Evolutionary conservation across 2,329 filamentous ascomycete species (phyloP).

Genomic region (Colletotrichum sp.): DNA sequence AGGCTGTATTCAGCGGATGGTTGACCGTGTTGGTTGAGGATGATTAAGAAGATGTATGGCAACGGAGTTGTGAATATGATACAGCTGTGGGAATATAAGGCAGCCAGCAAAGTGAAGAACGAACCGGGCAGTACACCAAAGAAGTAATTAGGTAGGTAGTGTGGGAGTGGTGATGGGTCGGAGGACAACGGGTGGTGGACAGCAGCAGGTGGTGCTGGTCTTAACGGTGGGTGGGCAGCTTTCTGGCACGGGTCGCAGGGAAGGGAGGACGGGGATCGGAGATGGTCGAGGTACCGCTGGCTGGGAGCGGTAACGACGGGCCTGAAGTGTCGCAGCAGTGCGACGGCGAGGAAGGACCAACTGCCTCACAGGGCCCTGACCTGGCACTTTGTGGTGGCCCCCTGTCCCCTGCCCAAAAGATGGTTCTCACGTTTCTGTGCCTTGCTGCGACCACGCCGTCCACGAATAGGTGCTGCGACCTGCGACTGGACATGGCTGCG

Average conservation of each 20-base stretch:
- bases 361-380: not conserved
- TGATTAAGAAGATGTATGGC: not conserved
- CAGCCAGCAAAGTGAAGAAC: not conserved
- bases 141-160: not conserved
- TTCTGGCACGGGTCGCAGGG: not conserved
- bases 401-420: not conserved
- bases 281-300: not conserved
- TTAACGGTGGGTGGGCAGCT: constrained; percentile 19
- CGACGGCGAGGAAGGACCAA: not conserved
- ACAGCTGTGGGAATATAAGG: not conserved
- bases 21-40: not conserved
- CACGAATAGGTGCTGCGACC: not conserved
- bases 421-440: not conserved
- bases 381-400: not conserved
- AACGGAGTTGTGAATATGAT: not conserved
- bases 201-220: constrained; percentile 10
- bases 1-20: not conserved
- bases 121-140: not conserved
- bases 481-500: not conserved
- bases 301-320: not conserved
- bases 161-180: not conserved
- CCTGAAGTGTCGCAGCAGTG: not conserved
- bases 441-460: not conserved
- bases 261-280: constrained; percentile 10
- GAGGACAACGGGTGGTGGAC: not conserved